Evolutionary conservation across 2,329 filamentous ascomycete genomes (phyloP).

Genomic region (Lecanicillium sp.): DNA sequence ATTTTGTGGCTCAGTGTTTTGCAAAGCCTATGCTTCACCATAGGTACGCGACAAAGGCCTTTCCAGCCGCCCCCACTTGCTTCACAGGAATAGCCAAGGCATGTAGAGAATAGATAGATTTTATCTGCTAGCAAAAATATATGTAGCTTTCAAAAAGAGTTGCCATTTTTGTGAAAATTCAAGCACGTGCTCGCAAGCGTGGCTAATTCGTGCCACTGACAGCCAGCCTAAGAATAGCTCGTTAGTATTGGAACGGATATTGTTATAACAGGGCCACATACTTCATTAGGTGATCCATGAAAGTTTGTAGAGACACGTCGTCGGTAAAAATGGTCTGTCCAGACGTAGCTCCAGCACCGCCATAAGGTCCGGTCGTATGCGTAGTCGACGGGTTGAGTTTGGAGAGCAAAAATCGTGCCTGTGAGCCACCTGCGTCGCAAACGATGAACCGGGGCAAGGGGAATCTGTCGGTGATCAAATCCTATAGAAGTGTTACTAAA

Average conservation of each 20-base stretch:
- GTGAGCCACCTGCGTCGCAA: slow-evolving; percentile 95
- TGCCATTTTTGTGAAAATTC: no score
- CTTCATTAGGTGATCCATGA: slow-evolving; percentile 99
- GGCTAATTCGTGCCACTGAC: slow-evolving; percentile 55
- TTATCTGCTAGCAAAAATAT: no score
- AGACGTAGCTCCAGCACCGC: slow-evolving; percentile 75
- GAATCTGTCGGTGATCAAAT: slow-evolving; percentile 95
- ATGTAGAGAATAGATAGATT: no score
- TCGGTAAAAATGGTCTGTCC: slow-evolving; percentile 99
- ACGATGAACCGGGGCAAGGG: slow-evolving; percentile 98
- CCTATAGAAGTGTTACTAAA: slow-evolving; percentile 45
- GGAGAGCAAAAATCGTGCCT: slow-evolving; percentile 91
- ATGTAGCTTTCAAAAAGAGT: no score
- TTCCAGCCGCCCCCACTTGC: no score
- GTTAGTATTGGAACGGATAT: slow-evolving; percentile 9
- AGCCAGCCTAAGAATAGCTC: slow-evolving; percentile 40
- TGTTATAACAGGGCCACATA: slow-evolving; percentile 40
- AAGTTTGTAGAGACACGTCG: slow-evolving; percentile 94
- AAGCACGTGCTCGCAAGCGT: neutral
- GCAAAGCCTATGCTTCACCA: no score
- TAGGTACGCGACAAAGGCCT: no score
- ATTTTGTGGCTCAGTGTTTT: no score
- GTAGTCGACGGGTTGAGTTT: slow-evolving; percentile 98
- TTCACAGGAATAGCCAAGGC: no score
- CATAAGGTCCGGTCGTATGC: slow-evolving; percentile 88